A percentile compares a stretch with the other conserved stretches of the same genome.
Evolutionary conservation across 2,329 filamentous ascomycete species (phyloP).

Genomic region (Bipolaris sorokiniana): DNA sequence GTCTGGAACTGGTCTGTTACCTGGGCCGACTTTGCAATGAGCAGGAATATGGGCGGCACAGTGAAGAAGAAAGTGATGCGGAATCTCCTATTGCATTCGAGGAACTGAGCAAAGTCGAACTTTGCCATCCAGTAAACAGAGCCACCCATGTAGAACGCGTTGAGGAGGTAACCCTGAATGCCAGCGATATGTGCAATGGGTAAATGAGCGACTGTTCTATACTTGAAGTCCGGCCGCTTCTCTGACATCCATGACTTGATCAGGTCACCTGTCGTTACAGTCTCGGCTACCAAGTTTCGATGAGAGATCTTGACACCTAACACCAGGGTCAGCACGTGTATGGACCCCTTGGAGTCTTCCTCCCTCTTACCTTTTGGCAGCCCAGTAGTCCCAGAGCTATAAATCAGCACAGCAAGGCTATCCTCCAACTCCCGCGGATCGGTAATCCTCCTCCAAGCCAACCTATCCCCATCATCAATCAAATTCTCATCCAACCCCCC

Average conservation of each 20-base stretch:
- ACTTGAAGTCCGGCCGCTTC: conserved; percentile 39
- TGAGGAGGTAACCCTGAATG: conserved; percentile 56
- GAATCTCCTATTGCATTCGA: conserved; percentile 59
- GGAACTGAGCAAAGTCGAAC: conserved; percentile 64
- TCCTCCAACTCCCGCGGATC: conserved; percentile 56
- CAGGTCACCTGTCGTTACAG: conserved; percentile 42
- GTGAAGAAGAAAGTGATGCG: conserved; percentile 63
- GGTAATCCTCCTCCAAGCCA: conserved; percentile 62
- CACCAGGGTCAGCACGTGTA: neutral
- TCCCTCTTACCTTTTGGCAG: conserved; percentile 49
- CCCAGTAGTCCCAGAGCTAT: conserved; percentile 57
- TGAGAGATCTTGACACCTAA: conserved; percentile 51
- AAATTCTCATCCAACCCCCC: conserved; percentile 27
- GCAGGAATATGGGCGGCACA: conserved; percentile 66
- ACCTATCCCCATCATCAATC: conserved; percentile 50
- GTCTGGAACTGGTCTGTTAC: conserved; percentile 63
- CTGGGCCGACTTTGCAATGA: conserved; percentile 62
- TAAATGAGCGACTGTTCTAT: conserved; percentile 54
- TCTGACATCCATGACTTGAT: conserved; percentile 36
- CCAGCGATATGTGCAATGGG: conserved; percentile 58
- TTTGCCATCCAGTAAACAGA: conserved; percentile 66
- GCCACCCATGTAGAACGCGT: conserved; percentile 51
- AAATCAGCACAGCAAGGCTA: conserved; percentile 55
- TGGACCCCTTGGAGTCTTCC: neutral
- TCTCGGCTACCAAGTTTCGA: conserved; percentile 52